Conservation (phyloP, 2,329 filamentous ascomycete genomes). For the Xylariales sp. region DNA sequence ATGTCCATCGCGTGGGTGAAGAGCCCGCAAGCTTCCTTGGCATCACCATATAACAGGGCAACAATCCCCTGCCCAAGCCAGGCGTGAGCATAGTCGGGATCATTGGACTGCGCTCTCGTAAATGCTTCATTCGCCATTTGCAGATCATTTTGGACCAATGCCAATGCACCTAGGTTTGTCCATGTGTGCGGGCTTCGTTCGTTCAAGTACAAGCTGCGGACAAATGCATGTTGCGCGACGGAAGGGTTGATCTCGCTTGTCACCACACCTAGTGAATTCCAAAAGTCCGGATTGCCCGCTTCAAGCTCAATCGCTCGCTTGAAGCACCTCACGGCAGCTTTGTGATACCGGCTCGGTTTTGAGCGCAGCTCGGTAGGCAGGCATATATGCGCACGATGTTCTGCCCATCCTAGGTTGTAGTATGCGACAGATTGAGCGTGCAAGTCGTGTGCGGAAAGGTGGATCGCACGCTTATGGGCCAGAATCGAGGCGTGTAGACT, state of each 20-base stretch:
- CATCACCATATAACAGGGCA: slow-evolving; percentile 69
- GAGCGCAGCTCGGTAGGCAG: slow-evolving; percentile 49
- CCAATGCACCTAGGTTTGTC: slow-evolving; percentile 87
- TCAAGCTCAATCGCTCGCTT: slow-evolving; percentile 95
- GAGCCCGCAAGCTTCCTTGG: slow-evolving; percentile 72
- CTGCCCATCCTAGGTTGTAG: slow-evolving; percentile 95
- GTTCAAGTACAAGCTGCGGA: slow-evolving; percentile 87
- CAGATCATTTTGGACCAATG: slow-evolving; percentile 76
- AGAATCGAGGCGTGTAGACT: slow-evolving; percentile 71
- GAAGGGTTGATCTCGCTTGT: slow-evolving; percentile 81
- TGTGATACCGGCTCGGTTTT: slow-evolving; percentile 64
- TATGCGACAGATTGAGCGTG: slow-evolving; percentile 94
- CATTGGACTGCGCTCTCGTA: slow-evolving; percentile 84
- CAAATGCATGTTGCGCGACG: slow-evolving; percentile 89
- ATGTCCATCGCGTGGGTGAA: slow-evolving; percentile 96
- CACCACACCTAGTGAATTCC: slow-evolving; percentile 91
- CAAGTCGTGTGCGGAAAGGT: slow-evolving; percentile 65
- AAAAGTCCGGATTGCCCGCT: slow-evolving; percentile 90
- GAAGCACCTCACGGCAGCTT: slow-evolving; percentile 82
- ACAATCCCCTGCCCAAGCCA: slow-evolving; percentile 93
- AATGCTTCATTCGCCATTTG: slow-evolving; percentile 88
- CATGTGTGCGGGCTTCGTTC: slow-evolving; percentile 80
- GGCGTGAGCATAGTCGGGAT: slow-evolving; percentile 87
- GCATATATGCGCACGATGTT: slow-evolving; percentile 73
- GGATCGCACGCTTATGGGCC: slow-evolving; percentile 80